These are phyloP conservation scores for Colletotrichum costaricense DNA, from an alignment of 2,329 filamentous ascomycete species.

Conservation along the genomic window DNA sequence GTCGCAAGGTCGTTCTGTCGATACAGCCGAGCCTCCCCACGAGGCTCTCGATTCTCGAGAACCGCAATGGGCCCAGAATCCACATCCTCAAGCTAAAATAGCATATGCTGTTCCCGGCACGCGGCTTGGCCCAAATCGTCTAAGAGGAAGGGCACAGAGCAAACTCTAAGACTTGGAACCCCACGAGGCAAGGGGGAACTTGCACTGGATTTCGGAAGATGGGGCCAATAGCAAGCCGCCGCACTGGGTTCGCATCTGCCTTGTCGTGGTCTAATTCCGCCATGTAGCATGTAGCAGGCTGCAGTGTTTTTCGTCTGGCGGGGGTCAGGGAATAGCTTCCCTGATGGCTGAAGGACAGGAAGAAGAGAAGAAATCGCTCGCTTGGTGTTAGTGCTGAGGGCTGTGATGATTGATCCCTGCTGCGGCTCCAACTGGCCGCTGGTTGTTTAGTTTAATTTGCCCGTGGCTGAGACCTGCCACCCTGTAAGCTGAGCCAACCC, in stretches of 20 bases:
- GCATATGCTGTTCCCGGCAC: constrained; percentile 18
- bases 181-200: constrained; percentile 5
- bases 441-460: neutral
- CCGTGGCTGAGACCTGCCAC: constrained; percentile 30
- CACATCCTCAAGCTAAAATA: constrained; percentile 8
- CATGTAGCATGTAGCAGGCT: neutral
- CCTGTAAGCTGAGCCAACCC: constrained; percentile 22
- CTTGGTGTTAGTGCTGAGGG: constrained; percentile 10
- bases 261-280: neutral
- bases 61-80: neutral
- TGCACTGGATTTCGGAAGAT: neutral
- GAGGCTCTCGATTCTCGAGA: neutral
- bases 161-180: constrained; percentile 19
- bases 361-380: neutral
- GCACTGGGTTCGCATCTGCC: neutral
- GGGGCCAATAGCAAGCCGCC: neutral
- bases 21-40: no score
- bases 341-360: neutral
- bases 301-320: constrained; percentile 6
- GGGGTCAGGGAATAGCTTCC: neutral
- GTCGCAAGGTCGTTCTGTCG: neutral
- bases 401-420: constrained; percentile 22
- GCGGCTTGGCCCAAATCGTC: constrained; percentile 9
- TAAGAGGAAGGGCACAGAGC: constrained; percentile 12
- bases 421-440: constrained; percentile 23